A percentile compares a stretch with the other conserved stretches of the same genome.
Conservation (phyloP, 805 yeast genomes). For the Priceomyces fermenticarens region DNA sequence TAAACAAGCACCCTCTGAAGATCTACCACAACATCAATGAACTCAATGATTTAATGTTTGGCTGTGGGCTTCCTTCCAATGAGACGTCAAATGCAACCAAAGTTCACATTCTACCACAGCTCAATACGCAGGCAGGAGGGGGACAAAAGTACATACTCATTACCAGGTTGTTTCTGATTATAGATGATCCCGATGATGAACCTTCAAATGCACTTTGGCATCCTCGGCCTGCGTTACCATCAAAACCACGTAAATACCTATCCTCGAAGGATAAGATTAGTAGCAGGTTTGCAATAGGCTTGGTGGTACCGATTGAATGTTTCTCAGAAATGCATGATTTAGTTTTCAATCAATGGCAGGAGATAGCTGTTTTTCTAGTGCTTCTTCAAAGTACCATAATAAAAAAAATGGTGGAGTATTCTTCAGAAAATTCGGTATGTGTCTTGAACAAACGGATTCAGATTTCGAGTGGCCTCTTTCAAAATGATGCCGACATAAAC, state of each 20-base stretch:
- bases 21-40: slow-evolving; percentile 42
- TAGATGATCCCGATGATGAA: slow-evolving; percentile 17
- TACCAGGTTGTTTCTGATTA: slow-evolving; percentile 43
- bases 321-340: slow-evolving; percentile 34
- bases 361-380: slow-evolving; percentile 38
- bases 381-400: slow-evolving; percentile 37
- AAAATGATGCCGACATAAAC: slow-evolving; percentile 43
- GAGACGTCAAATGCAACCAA: slow-evolving; percentile 45
- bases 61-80: slow-evolving; percentile 51
- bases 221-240: slow-evolving; percentile 40
- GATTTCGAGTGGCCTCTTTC: slow-evolving; percentile 38
- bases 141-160: slow-evolving; percentile 37
- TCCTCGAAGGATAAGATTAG: slow-evolving; percentile 15
- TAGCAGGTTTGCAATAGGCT: slow-evolving; percentile 46
- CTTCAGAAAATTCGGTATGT: slow-evolving; percentile 21
- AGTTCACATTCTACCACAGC: slow-evolving; percentile 44
- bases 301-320: slow-evolving; percentile 45
- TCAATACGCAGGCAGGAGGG: slow-evolving; percentile 33
- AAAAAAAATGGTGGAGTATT: slow-evolving; percentile 30
- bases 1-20: slow-evolving; percentile 12
- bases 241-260: slow-evolving; percentile 7
- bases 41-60: slow-evolving; percentile 52
- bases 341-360: slow-evolving; percentile 49
- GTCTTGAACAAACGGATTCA: slow-evolving; percentile 31
- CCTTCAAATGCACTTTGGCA: slow-evolving; percentile 32